Conservation (phyloP, 2,329 filamentous ascomycete genomes). For the Xylariaceae sp. region DNA sequence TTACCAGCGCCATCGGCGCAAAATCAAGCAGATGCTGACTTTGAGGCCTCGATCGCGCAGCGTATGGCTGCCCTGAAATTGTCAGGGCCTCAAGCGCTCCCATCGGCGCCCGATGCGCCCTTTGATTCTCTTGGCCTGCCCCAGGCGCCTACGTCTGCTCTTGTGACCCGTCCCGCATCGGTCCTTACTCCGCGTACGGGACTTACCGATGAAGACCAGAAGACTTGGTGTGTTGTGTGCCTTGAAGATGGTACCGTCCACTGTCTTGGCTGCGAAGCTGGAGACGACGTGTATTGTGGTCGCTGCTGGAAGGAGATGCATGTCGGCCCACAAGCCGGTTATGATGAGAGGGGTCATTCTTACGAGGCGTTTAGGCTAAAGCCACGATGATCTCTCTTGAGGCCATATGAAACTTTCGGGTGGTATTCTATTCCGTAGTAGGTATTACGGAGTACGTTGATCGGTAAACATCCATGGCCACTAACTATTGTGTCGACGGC, state of each 20-base stretch:
- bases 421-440: not conserved
- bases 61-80: conserved; percentile 49
- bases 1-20: conserved; percentile 5
- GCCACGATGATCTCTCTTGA: conserved; percentile 2
- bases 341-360: conserved; percentile 64
- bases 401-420: not conserved
- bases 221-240: conserved; percentile 78
- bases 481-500: too few species aligned
- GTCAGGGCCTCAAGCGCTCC: conserved; percentile 18
- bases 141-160: conserved; percentile 46
- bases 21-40: conserved; percentile 31
- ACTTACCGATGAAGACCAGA: conserved; percentile 65
- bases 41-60: conserved; percentile 44
- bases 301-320: conserved; percentile 81
- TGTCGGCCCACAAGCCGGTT: conserved; percentile 60
- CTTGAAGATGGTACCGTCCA: conserved; percentile 68
- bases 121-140: conserved; percentile 40
- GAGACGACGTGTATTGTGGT: conserved; percentile 61
- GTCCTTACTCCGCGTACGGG: conserved; percentile 37
- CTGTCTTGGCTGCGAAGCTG: conserved; percentile 65
- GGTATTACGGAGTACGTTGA: not conserved
- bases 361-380: conserved; percentile 53
- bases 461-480: too few species aligned
- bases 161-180: conserved; percentile 38
- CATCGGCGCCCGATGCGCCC: conserved; percentile 30